A percentile compares a stretch with the other conserved stretches of the same genome.
phyloP scores from a whole-genome alignment of 345 rosid species.

The Camelina neglecta region DNA sequence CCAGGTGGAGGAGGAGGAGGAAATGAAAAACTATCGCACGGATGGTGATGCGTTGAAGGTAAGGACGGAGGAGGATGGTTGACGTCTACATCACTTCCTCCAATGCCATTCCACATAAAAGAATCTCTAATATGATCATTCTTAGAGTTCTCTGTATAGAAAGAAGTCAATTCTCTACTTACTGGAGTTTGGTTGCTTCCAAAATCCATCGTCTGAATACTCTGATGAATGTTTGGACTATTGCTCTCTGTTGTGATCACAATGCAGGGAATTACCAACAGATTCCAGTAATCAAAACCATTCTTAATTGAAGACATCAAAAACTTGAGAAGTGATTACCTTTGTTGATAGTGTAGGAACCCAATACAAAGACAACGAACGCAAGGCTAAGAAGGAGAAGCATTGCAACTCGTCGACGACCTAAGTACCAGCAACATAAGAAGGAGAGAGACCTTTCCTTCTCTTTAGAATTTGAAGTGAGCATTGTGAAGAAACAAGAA shows the following conservation, averaged over 20 bases:
- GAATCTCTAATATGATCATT: slow-evolving; percentile 32
- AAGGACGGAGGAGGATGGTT: slow-evolving; percentile 44
- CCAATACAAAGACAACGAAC: slow-evolving; percentile 70
- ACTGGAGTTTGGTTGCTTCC: slow-evolving; percentile 36
- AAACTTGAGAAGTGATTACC: slow-evolving; percentile 48
- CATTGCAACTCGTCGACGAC: slow-evolving; percentile 70
- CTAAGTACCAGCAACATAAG: slow-evolving; percentile 61
- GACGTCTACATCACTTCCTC: slow-evolving; percentile 44
- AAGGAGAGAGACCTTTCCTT: slow-evolving; percentile 64
- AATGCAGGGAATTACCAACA: slow-evolving; percentile 10
- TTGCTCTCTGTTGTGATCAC: slow-evolving; percentile 51
- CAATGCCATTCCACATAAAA: slow-evolving; percentile 34
- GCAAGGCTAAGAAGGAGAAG: slow-evolving; percentile 67
- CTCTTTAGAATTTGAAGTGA: slow-evolving; percentile 61
- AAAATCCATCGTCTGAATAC: slow-evolving; percentile 40
- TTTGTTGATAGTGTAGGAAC: slow-evolving; percentile 66
- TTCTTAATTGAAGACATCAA: background rate
- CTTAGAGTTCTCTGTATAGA: slow-evolving; percentile 23
- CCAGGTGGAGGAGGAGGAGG: slow-evolving; percentile 91
- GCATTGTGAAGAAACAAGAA: slow-evolving; percentile 47
- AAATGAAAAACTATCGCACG: slow-evolving; percentile 65
- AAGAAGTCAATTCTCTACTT: slow-evolving; percentile 37
- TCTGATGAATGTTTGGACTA: slow-evolving; percentile 47
- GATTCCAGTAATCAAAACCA: background rate
- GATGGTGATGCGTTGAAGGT: slow-evolving; percentile 48